Evolutionary conservation across 2,329 filamentous ascomycete species (phyloP), one percentile per base, ranked within the genome.

Genomic region (Hymenoscyphus repandus): DNA sequence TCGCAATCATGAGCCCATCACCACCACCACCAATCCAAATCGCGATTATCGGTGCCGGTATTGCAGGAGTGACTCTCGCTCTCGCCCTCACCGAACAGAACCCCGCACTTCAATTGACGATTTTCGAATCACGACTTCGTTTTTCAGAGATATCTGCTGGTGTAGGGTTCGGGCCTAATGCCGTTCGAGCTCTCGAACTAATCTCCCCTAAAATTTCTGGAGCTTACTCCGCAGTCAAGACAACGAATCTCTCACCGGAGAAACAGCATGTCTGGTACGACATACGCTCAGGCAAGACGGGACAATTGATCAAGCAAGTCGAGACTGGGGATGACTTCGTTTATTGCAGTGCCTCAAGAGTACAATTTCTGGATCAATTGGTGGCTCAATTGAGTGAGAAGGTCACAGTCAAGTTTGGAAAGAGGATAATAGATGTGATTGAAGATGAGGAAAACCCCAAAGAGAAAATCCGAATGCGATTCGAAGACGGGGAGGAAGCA

Each of bases 61-160:
- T 83, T 52, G 74, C 74, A 22, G 80, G 80, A 22, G 69, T 82
- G 15, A 68, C 68, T 7, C 72, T 83, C 7, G 77, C 76, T 20
- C 72, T 78, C 42, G 76, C 72, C 6, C 73, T 83, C 27, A 65
- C 74, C 38, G 61, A 66, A 49, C 64, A 72, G 49, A 56, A 53
- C 30, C 69, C 72, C 51, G 62, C 69, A 34, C 59, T 81, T 33
- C 64, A 68, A 2, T 57, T 65, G 33, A 62, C 57, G 10, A 72
- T 84, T 54, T 84, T 80, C 59, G 80, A 84, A 64, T 70, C 76
- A 10, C 78, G 78, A 0, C 49, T 68, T 0, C 66, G 67, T 11
- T 83, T 83, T 54, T 71, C 70, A 32, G 79, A 83, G 60, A 77
- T 83, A 30, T 79, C 80, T 2, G 77, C 78, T 2, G 81, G 79